Evolutionary conservation across 2,329 filamentous ascomycete species (phyloP), one percentile per base, ranked within the genome.

Genomic region (Apiospora saccharicola): DNA sequence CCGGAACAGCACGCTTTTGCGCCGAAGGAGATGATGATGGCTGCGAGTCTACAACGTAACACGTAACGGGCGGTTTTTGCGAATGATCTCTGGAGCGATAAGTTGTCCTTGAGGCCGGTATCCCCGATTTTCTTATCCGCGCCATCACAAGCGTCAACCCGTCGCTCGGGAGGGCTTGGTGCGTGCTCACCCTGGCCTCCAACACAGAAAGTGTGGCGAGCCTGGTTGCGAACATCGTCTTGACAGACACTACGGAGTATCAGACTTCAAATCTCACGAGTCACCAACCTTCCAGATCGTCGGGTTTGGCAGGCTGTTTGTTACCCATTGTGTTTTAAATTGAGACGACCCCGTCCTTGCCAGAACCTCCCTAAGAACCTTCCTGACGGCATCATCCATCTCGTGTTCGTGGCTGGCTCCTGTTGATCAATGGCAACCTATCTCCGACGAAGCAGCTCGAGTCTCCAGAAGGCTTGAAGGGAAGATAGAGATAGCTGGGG

Each of bases 91-190:
- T 34, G 41, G 30, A 64, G 12, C 30, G 16, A 61, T 30, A 6
- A 30, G 16, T 30, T 61, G 30, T 16, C 30, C 53, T 37, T 16
- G 53, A 61, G 53, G 53, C 57, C 34, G 57, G 19, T 19, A n/a
- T 26, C 30, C 53, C 57, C 57, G 57, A 41, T 64, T 64, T 64
- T 41, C 57, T 4, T 4, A n/a, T 41, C n/a, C 30, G 57, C 34
- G 30, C 57, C 34, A 41, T 64, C 34, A n/a, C 34, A 64, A 64
- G 57, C 57, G 57, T 64, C 57, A 41, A 64, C 57, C 34, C 41
- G 34, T 41, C 57, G 10, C 19, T 41, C 34, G 57, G 30, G 57
- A 41, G 57, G 6, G 19, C 34, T 61, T 61, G 53, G 57, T 41
- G 57, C 57, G 57, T 64, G 57, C 57, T n/a, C 3, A 64, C 34